Conservation (phyloP, 2,329 filamentous ascomycete species). For the Beauveria brongniartii region DNA sequence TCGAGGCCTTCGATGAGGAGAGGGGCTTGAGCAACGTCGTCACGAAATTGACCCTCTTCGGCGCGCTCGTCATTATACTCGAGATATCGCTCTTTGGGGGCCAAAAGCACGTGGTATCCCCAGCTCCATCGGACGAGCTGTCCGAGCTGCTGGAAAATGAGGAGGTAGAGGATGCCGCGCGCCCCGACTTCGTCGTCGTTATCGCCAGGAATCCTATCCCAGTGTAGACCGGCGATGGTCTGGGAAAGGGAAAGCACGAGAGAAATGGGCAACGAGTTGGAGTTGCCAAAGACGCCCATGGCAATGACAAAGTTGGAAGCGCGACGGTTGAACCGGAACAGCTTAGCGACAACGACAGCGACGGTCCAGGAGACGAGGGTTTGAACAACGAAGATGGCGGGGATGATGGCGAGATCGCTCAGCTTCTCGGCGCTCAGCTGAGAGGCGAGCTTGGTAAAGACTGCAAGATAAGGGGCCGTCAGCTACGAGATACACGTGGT, state of each 20-base stretch:
- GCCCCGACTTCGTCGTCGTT: slow-evolving; percentile 94
- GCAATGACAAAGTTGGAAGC: slow-evolving; percentile 91
- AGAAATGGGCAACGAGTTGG: slow-evolving; percentile 94
- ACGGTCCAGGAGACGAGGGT: slow-evolving; percentile 79
- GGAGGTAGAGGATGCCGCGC: slow-evolving; percentile 85
- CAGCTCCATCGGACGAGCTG: slow-evolving; percentile 96
- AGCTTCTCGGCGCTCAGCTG: slow-evolving; percentile 90
- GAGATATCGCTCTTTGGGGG: slow-evolving; percentile 66
- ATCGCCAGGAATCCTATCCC: slow-evolving; percentile 78
- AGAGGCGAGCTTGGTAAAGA: slow-evolving; percentile 94
- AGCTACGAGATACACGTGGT: neutral
- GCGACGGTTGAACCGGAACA: slow-evolving; percentile 75
- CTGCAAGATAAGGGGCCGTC: slow-evolving; percentile 34
- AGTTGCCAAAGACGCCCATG: slow-evolving; percentile 97
- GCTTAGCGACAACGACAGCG: slow-evolving; percentile 59
- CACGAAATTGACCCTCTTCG: slow-evolving; percentile 53
- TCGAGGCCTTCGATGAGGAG: slow-evolving; percentile 33
- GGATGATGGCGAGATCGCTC: slow-evolving; percentile 83
- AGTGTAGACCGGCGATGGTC: slow-evolving; percentile 85
- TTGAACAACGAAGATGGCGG: slow-evolving; percentile 86
- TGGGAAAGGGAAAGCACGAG: slow-evolving; percentile 89
- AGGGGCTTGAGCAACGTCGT: slow-evolving; percentile 38
- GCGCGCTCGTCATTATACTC: slow-evolving; percentile 50
- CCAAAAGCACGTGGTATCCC: slow-evolving; percentile 93
- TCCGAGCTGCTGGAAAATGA: slow-evolving; percentile 96